Evolutionary conservation across 495 filamentous ascomycete genomes (phyloP), one percentile per base, ranked within the genome.

Genomic region (Ramalina peruviana): DNA sequence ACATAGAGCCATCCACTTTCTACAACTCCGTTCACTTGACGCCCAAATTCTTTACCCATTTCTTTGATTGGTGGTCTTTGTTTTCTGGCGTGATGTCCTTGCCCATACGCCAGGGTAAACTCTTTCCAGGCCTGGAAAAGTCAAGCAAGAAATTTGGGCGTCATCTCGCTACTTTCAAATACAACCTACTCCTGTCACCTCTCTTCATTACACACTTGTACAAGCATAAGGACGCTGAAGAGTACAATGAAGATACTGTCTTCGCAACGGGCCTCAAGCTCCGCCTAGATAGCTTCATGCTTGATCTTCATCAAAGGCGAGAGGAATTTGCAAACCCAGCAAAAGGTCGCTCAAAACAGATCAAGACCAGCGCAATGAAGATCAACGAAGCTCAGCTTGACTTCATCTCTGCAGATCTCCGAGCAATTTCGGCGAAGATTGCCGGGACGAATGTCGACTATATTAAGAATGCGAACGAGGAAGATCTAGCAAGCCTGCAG

Each of bases 71-170:
- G 92, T 97, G 88, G 90, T 85, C 83, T 11, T 76, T 97, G 53
- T 98, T 98, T 66, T 86, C 86, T 6, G 90, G 90, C 1, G 83
- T 86, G 13, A 89, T 98, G 82, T 92, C 92, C 11, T 76, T 98
- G 23, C 92, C 92, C 23, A 83, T 98, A 49, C 83, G 92, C 1
- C 92, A 98, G 65, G 92, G 92, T 9, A 74, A 73, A 27, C 72
- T 98, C 12, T 98, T 86, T 79, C 92, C 88, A 13, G 89, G 86
- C 9, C 70, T 84, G 43, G 89, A 94, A 43, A 97, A 94, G 67
- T 89, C 88, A 36, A 94, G 85, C 67, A 98, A 97, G 69, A 98
- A 98, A 63, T 97, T 98, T 64, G 90, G 89, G 26, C 80, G 93
- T 43, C 92, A 98, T 67, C 70, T 98, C 48, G 90, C 88, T 7